phyloP scores from a whole-genome alignment of 2,329 filamentous ascomycete genomes.

The Cytospora mali region DNA sequence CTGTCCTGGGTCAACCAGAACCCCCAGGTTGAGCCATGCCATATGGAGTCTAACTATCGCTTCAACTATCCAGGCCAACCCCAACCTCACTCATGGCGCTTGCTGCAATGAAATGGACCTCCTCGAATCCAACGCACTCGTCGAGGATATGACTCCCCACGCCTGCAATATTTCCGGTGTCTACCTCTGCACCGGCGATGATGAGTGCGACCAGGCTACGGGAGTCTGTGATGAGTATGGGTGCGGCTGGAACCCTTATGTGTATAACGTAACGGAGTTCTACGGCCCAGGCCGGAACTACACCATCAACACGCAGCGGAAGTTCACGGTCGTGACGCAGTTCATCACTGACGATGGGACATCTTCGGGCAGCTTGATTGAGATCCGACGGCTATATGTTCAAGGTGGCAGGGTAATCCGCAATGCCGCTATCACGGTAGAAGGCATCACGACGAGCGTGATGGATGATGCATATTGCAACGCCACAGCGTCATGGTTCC shows the following conservation, averaged over 20 bases:
- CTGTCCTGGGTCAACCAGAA: slow-evolving; percentile 13
- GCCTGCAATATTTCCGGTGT: slow-evolving; percentile 52
- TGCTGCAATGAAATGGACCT: slow-evolving; percentile 72
- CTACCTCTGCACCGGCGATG: slow-evolving; percentile 40
- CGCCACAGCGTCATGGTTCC: slow-evolving; percentile 33
- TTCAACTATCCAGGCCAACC: slow-evolving; percentile 48
- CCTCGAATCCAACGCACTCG: slow-evolving; percentile 65
- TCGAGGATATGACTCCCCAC: slow-evolving; percentile 61
- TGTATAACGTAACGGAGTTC: slow-evolving; percentile 58
- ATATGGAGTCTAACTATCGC: neutral
- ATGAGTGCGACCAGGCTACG: slow-evolving; percentile 32
- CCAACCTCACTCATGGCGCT: slow-evolving; percentile 54
- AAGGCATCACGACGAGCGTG: slow-evolving; percentile 33
- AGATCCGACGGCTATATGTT: slow-evolving; percentile 60
- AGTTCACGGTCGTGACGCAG: slow-evolving; percentile 62
- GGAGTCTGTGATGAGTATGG: slow-evolving; percentile 43
- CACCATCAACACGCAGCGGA: slow-evolving; percentile 55
- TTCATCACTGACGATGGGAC: slow-evolving; percentile 47
- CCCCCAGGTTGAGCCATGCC: slow-evolving; percentile 27
- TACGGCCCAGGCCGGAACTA: slow-evolving; percentile 51
- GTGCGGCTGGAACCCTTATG: slow-evolving; percentile 65
- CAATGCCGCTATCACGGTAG: slow-evolving; percentile 41
- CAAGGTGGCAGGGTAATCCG: slow-evolving; percentile 56
- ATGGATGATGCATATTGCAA: slow-evolving; percentile 36
- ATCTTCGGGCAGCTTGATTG: slow-evolving; percentile 50